Conservation (phyloP, 2,329 filamentous ascomycete species). For the Hirsutella rhossiliensis region DNA sequence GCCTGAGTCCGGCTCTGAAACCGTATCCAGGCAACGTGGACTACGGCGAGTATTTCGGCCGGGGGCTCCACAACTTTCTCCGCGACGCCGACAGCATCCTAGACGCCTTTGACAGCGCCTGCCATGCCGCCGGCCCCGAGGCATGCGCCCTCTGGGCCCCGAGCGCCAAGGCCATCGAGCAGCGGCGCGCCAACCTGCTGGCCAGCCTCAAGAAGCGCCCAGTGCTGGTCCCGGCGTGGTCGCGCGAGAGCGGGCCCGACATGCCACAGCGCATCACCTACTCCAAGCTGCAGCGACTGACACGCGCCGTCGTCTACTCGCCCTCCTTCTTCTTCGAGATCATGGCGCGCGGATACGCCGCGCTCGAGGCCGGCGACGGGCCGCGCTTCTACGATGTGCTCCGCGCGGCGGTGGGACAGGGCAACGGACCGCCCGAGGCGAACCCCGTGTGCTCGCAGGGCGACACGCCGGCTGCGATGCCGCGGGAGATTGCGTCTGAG, state of each 20-base stretch:
- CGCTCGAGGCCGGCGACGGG: conserved; percentile 31
- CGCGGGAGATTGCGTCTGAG: conserved; percentile 11
- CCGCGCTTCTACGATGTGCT: conserved; percentile 26
- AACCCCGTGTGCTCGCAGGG: conserved; percentile 3
- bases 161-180: conserved; percentile 23
- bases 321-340: conserved; percentile 28
- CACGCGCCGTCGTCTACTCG: conserved; percentile 30
- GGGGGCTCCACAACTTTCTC: conserved; percentile 32
- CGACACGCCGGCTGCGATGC: conserved; percentile 16
- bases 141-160: conserved; percentile 31
- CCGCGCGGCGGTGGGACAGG: background rate
- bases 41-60: conserved; percentile 40
- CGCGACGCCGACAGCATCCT: conserved; percentile 43
- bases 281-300: conserved; percentile 30
- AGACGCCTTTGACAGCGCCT: conserved; percentile 39
- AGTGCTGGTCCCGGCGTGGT: conserved; percentile 24
- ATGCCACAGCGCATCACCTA: conserved; percentile 39
- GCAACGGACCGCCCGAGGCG: background rate
- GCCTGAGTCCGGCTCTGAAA: background rate
- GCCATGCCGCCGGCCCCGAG: conserved; percentile 36
- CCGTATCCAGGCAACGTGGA: conserved; percentile 30
- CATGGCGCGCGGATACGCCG: conserved; percentile 30
- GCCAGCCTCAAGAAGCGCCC: conserved; percentile 26
- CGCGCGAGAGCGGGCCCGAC: conserved; percentile 17
- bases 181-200: conserved; percentile 27